Conservation (phyloP, 1,284 basidiomycete genomes). For the Ustilago hordei region DNA sequence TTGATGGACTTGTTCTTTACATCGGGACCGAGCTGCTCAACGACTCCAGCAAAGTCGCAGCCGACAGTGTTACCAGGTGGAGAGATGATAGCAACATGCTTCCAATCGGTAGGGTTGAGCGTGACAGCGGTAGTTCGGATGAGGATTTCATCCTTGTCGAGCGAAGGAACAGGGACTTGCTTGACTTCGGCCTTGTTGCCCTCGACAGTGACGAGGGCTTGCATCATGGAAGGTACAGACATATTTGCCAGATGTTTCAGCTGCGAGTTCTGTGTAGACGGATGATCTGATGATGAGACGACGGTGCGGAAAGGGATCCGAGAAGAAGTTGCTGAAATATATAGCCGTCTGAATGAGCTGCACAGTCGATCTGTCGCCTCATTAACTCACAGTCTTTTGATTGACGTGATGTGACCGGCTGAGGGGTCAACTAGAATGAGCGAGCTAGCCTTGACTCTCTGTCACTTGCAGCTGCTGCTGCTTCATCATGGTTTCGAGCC, state of each 20-base stretch:
- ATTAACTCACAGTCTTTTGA: too few species aligned
- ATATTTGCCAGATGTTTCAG: constrained; percentile 8
- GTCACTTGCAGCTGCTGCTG: neutral
- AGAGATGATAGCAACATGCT: constrained; percentile 68
- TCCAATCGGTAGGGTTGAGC: constrained; percentile 68
- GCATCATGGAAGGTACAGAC: constrained; percentile 44
- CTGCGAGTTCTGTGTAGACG: neutral
- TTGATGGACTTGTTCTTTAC: constrained; percentile 69
- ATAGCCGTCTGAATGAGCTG: neutral
- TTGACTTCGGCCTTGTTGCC: constrained; percentile 54
- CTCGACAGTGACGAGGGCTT: constrained; percentile 55
- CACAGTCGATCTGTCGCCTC: neutral
- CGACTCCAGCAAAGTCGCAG: constrained; percentile 75
- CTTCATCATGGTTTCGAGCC: neutral
- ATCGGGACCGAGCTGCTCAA: constrained; percentile 72
- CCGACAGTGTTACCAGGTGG: constrained; percentile 73
- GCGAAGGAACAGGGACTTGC: constrained; percentile 55
- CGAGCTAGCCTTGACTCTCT: neutral
- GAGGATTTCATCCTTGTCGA: constrained; percentile 50
- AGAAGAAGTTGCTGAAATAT: constrained; percentile 2
- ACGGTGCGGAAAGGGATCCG: neutral
- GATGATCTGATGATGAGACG: neutral
- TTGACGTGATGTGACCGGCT: neutral
- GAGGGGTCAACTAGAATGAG: neutral
- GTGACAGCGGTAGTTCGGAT: constrained; percentile 55